Conservation (phyloP, 352 stramenopile species). For the Pythium rhizo-oryzae region DNA sequence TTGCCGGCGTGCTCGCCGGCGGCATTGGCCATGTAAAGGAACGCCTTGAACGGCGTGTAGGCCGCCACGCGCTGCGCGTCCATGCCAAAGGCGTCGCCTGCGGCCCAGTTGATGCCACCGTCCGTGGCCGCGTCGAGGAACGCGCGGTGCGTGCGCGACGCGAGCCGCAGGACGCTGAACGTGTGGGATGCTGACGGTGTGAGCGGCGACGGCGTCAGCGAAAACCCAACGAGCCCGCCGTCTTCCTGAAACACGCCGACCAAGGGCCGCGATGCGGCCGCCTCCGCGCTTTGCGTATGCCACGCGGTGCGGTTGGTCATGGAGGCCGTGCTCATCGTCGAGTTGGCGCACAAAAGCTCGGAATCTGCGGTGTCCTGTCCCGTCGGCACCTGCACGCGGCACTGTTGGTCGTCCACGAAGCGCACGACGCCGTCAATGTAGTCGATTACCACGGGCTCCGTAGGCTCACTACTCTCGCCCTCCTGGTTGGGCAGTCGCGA, state of each 20-base stretch:
- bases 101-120: constrained; percentile 1
- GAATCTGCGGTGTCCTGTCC: neutral
- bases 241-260: constrained; percentile 10
- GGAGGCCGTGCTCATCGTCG: neutral
- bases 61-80: constrained; percentile 7
- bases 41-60: constrained; percentile 7
- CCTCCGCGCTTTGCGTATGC: neutral
- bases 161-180: constrained; percentile 12
- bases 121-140: constrained; percentile 23
- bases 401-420: neutral
- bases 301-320: no score
- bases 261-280: neutral
- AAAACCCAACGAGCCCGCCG: constrained; percentile 14
- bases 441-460: no score
- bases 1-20: neutral
- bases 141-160: neutral
- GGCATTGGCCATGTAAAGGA: constrained; percentile 6
- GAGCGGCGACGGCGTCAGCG: neutral
- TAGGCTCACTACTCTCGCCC: neutral
- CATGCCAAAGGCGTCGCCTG: neutral
- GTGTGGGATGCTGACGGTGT: neutral
- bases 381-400: neutral
- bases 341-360: constrained; percentile 8
- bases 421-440: neutral
- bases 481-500: neutral